Conservation (phyloP, 2,329 filamentous ascomycete species). For the Bretziella fagacearum region DNA sequence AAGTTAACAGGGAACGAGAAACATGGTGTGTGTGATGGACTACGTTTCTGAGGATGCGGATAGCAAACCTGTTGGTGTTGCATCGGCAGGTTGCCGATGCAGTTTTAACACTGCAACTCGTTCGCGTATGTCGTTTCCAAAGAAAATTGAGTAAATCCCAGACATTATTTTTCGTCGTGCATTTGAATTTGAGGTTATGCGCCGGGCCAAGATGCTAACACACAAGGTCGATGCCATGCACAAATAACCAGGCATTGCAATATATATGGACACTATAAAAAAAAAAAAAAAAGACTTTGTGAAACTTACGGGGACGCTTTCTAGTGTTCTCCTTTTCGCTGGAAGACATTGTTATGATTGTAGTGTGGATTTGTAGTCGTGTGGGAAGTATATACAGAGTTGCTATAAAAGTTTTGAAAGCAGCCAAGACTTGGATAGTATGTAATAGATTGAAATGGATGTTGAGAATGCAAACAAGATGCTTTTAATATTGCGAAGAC, state of each 20-base stretch:
- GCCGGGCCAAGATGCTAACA: no score
- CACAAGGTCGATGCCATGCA: no score
- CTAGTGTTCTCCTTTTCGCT: constrained; percentile 9
- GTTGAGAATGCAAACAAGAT: no score
- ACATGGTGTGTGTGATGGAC: no score
- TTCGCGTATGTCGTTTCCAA: neutral
- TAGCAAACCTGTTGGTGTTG: neutral
- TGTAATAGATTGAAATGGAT: no score
- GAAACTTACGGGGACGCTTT: constrained; percentile 14
- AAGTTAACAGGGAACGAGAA: no score
- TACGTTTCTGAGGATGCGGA: no score
- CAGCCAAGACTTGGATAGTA: neutral
- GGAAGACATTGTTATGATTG: constrained; percentile 9
- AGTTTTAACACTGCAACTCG: neutral
- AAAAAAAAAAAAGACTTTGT: neutral
- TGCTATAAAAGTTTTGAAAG: neutral
- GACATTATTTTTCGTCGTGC: no score
- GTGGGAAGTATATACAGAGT: neutral
- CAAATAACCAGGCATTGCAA: no score
- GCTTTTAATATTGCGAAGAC: no score
- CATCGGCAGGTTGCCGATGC: neutral
- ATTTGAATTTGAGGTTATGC: no score
- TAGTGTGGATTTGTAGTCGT: neutral
- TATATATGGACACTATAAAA: neutral
- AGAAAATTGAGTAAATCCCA: neutral